phyloP scores from a whole-genome alignment of 805 yeast genomes.

The Spathaspora sp. region DNA sequence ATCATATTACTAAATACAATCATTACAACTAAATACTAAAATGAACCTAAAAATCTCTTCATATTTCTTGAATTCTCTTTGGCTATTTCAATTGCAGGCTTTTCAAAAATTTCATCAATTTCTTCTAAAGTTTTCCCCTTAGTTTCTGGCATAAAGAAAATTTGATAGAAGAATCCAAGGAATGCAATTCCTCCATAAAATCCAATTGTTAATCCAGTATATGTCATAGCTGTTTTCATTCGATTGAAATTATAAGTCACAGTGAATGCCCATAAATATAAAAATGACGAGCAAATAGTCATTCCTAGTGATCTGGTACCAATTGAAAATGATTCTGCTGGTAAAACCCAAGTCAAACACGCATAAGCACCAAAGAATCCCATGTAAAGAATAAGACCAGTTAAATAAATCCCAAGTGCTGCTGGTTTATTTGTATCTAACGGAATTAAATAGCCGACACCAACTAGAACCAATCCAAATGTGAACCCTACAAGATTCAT shows the following conservation, averaged over 20 bases:
- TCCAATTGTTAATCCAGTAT: slow-evolving; percentile 60
- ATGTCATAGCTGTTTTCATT: slow-evolving; percentile 56
- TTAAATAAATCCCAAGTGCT: slow-evolving; percentile 56
- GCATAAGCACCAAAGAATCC: slow-evolving; percentile 66
- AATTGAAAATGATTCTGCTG: slow-evolving; percentile 60
- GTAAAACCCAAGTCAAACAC: slow-evolving; percentile 65
- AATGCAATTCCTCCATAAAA: slow-evolving; percentile 68
- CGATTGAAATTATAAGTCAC: slow-evolving; percentile 60
- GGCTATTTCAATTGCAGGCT: slow-evolving; percentile 40
- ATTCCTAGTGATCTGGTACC: slow-evolving; percentile 61
- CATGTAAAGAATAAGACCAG: slow-evolving; percentile 63
- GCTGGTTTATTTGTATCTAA: slow-evolving; percentile 36
- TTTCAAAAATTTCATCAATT: slow-evolving; percentile 59
- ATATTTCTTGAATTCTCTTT: slow-evolving; percentile 29
- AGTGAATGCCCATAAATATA: slow-evolving; percentile 60
- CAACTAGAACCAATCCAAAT: slow-evolving; percentile 57
- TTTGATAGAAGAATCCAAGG: slow-evolving; percentile 51
- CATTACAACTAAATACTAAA: too few species aligned
- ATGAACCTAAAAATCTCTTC: slow-evolving; percentile 12
- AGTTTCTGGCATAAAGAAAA: slow-evolving; percentile 65
- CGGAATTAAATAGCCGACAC: slow-evolving; percentile 49
- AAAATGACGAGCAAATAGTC: slow-evolving; percentile 53
- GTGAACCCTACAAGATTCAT: slow-evolving; percentile 54
- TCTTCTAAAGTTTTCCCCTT: slow-evolving; percentile 71
- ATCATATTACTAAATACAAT: too few species aligned